Evolutionary conservation across 2,329 filamentous ascomycete species (phyloP).

Genomic region (Colletotrichum shisoi): DNA sequence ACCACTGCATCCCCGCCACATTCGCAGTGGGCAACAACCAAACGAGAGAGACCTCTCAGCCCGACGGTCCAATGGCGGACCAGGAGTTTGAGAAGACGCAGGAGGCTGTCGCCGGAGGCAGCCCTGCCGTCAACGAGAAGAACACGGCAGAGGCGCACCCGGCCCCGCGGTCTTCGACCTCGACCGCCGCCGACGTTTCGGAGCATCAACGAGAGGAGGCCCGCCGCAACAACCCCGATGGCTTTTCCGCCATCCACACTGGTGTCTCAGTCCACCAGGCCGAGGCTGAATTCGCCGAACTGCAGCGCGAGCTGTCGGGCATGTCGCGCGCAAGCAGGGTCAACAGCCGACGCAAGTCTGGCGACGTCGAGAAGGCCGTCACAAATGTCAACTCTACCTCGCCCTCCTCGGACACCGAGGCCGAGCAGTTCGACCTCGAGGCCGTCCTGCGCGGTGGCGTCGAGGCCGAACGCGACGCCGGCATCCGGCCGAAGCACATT

Average conservation of each 20-base stretch:
- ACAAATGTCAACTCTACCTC: slow-evolving; percentile 44
- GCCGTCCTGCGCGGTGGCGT: slow-evolving; percentile 74
- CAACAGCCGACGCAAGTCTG: slow-evolving; percentile 39
- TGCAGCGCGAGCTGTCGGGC: slow-evolving; percentile 68
- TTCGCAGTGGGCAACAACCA: neutral
- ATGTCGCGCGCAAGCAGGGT: slow-evolving; percentile 62
- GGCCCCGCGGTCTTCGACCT: slow-evolving; percentile 41
- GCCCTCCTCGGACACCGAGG: slow-evolving; percentile 55
- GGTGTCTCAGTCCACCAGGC: slow-evolving; percentile 73
- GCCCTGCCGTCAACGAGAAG: slow-evolving; percentile 43
- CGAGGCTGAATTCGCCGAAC: slow-evolving; percentile 73
- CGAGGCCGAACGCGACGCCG: slow-evolving; percentile 75
- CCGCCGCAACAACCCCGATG: slow-evolving; percentile 58
- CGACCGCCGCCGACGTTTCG: slow-evolving; percentile 43
- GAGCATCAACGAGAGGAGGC: slow-evolving; percentile 48
- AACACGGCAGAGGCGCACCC: slow-evolving; percentile 15
- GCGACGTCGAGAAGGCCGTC: slow-evolving; percentile 67
- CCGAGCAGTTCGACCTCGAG: slow-evolving; percentile 78
- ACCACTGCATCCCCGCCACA: too few species aligned
- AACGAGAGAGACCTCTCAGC: slow-evolving; percentile 1
- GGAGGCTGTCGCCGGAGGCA: slow-evolving; percentile 45
- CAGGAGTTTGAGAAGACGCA: slow-evolving; percentile 45
- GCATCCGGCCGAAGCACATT: slow-evolving; percentile 81
- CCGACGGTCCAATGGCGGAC: slow-evolving; percentile 44
- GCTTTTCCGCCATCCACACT: slow-evolving; percentile 51